These are phyloP conservation scores for Ophiocytium majus DNA, from an alignment of 352 stramenopile species.

Conservation along the genomic window DNA sequence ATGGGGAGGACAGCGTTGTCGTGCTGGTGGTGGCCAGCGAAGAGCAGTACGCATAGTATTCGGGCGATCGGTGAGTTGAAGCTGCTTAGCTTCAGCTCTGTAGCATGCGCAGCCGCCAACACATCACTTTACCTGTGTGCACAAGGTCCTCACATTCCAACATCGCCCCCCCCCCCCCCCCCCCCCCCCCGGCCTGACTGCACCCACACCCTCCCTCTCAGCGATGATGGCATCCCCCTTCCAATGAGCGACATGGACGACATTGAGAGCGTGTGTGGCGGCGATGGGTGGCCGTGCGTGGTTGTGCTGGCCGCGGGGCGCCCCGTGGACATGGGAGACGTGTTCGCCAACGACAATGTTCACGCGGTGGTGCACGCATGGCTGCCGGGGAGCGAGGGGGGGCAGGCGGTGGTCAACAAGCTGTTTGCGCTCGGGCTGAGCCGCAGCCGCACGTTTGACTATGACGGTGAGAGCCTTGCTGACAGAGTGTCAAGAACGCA, in stretches of 20 bases:
- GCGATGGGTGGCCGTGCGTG: neutral
- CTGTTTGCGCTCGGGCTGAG: neutral
- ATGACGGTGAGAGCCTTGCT: neutral
- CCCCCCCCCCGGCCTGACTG: too few relatives aligned
- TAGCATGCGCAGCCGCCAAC: too few relatives aligned
- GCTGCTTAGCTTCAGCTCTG: too few relatives aligned
- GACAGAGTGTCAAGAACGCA: too few relatives aligned
- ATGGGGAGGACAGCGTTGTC: too few relatives aligned
- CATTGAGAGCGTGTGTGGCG: neutral
- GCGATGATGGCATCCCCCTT: neutral
- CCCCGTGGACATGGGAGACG: neutral
- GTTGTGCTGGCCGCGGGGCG: neutral
- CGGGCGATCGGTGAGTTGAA: neutral
- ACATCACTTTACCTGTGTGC: neutral
- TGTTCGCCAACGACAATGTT: neutral
- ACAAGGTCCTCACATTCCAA: neutral
- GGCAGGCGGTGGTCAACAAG: neutral
- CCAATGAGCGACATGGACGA: neutral
- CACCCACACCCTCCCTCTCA: neutral
- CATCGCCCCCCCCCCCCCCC: neutral
- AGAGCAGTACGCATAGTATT: neutral
- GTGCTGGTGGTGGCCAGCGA: neutral
- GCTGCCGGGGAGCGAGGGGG: neutral
- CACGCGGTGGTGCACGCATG: neutral
- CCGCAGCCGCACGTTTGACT: neutral